These are phyloP conservation scores for Dryas integrifolia DNA, from an alignment of 331 rosid species.

Conservation along the genomic window DNA sequence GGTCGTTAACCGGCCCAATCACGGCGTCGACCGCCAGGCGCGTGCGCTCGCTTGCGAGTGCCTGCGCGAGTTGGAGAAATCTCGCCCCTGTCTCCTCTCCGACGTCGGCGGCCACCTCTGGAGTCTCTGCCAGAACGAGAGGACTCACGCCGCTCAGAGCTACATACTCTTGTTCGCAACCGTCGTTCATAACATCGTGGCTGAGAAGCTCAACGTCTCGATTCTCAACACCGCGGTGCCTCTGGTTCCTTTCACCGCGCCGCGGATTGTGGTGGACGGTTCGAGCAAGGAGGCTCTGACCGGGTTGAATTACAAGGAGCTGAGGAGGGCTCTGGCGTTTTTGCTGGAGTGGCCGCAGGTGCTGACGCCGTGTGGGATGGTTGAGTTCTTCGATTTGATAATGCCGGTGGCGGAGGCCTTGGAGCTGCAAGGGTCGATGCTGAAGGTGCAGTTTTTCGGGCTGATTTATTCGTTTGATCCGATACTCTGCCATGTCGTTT, in stretches of 20 bases:
- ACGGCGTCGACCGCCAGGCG: slow-evolving; percentile 64
- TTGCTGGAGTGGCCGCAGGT: slow-evolving; percentile 88
- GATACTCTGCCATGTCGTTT: slow-evolving; percentile 69
- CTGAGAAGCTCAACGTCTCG: slow-evolving; percentile 47
- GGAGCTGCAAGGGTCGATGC: slow-evolving; percentile 87
- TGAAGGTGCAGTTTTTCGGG: slow-evolving; percentile 94
- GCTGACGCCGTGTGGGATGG: slow-evolving; percentile 79
- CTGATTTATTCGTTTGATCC: slow-evolving; percentile 84
- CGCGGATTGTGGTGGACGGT: slow-evolving; percentile 43
- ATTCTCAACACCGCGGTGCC: slow-evolving; percentile 62
- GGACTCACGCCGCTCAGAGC: slow-evolving; percentile 84
- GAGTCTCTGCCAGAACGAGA: slow-evolving; percentile 83
- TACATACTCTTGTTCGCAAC: slow-evolving; percentile 68
- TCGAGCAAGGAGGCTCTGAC: slow-evolving; percentile 30
- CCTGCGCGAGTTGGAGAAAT: slow-evolving; percentile 70
- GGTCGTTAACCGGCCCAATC: slow-evolving; percentile 79
- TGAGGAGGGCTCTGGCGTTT: slow-evolving; percentile 79
- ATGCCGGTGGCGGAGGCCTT: slow-evolving; percentile 65
- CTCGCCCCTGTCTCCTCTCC: slow-evolving; percentile 69
- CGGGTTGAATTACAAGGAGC: slow-evolving; percentile 63
- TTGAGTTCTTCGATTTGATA: slow-evolving; percentile 71
- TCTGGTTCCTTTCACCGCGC: slow-evolving; percentile 64
- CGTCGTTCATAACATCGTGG: slow-evolving; percentile 58
- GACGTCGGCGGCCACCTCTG: slow-evolving; percentile 84
- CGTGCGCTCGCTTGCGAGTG: slow-evolving; percentile 86